phyloP scores from a whole-genome alignment of 495 filamentous ascomycete species.

The Hyaloscypha finlandica region DNA sequence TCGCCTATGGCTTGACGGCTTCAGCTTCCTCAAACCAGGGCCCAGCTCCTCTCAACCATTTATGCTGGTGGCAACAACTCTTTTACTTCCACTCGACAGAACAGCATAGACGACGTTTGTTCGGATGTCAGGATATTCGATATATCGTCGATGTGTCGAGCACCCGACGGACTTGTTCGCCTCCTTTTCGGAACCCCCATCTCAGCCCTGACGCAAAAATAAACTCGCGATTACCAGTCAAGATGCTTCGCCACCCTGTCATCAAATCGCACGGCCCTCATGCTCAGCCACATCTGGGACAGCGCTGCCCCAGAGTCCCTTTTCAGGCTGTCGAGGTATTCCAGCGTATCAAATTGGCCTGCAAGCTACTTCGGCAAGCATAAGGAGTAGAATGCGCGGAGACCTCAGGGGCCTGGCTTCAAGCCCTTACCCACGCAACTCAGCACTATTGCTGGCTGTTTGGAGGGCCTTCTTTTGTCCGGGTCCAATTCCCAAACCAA shows the following conservation, averaged over 20 bases:
- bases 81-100: background rate
- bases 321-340: background rate
- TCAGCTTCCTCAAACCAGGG: background rate
- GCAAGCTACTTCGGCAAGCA: background rate
- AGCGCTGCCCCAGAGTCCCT: background rate
- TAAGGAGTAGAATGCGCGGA: background rate
- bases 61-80: background rate
- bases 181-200: background rate
- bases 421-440: background rate
- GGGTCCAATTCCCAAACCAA: background rate
- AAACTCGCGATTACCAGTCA: constrained; percentile 1
- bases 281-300: background rate
- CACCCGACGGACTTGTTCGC: background rate
- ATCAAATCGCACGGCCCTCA: background rate
- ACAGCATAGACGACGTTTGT: background rate
- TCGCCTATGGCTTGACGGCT: background rate
- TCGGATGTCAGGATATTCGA: background rate
- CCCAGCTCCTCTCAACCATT: background rate
- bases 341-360: constrained; percentile 5
- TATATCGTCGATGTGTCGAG: background rate
- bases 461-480: background rate
- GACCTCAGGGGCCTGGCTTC: background rate
- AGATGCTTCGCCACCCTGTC: constrained; percentile 10
- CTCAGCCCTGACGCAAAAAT: constrained; percentile 2
- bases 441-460: background rate